Percentiles rank a stretch among this genome's conserved stretches.
Evolutionary conservation across 441 rosid genomes (phyloP).

Genomic region (Syzygium syzygioides): DNA sequence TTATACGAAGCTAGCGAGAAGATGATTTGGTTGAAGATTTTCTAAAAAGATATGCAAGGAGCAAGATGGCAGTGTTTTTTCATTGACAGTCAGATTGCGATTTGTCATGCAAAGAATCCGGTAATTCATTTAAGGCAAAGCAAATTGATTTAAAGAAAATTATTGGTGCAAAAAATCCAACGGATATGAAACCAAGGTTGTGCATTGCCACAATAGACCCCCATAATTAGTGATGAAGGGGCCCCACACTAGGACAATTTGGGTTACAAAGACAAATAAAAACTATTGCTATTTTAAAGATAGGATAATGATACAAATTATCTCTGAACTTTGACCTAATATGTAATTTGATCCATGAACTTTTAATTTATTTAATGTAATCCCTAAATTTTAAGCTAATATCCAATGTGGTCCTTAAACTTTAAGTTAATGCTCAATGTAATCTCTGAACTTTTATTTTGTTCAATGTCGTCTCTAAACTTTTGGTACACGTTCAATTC

Average conservation of each 20-base stretch:
- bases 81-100: not conserved
- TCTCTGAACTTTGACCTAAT: no score
- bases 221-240: not conserved
- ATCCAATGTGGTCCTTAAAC: no score
- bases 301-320: no score
- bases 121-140: not conserved
- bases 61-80: not conserved
- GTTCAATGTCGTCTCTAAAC: no score
- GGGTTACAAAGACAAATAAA: not conserved
- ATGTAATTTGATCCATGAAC: no score
- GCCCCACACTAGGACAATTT: not conserved
- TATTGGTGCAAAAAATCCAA: not conserved
- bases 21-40: not conserved
- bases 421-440: no score
- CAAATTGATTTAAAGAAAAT: not conserved
- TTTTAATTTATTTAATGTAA: no score
- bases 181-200: not conserved
- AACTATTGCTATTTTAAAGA: not conserved
- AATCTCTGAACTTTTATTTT: no score
- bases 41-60: not conserved
- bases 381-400: no score
- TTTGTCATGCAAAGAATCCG: not conserved
- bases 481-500: no score
- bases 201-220: not conserved
- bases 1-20: not conserved